phyloP scores from a whole-genome alignment of 2,329 filamentous ascomycete species.

The Lachnum nothofagi region DNA sequence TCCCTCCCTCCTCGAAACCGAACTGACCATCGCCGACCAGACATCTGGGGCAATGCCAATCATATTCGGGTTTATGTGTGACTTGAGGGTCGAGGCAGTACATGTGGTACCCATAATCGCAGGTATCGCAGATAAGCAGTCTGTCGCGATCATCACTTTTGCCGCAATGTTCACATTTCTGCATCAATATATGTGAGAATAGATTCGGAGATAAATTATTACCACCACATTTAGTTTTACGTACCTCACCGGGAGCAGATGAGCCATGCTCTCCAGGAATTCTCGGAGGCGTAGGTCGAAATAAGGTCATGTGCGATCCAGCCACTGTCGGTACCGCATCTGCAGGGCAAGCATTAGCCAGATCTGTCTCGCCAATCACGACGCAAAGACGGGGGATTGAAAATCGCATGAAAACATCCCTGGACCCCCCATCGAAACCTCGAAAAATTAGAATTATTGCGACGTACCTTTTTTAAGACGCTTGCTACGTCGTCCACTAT shows the following conservation, averaged over 20 bases:
- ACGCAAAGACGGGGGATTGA: slow-evolving; percentile 9
- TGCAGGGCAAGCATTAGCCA: slow-evolving; percentile 38
- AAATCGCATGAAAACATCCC: slow-evolving; percentile 20
- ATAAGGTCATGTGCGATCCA: slow-evolving; percentile 93
- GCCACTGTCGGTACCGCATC: slow-evolving; percentile 76
- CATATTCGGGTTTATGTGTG: slow-evolving; percentile 69
- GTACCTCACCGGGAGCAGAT: slow-evolving; percentile 47
- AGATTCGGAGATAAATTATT: slow-evolving; percentile 36
- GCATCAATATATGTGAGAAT: slow-evolving; percentile 31
- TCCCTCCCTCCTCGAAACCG: slow-evolving; percentile 91
- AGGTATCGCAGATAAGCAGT: slow-evolving; percentile 82
- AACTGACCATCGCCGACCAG: slow-evolving; percentile 95
- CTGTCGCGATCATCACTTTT: slow-evolving; percentile 67
- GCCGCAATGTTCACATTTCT: slow-evolving; percentile 83
- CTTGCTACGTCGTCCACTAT: slow-evolving; percentile 78
- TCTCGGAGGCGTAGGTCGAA: slow-evolving; percentile 72
- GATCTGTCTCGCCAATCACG: slow-evolving; percentile 23
- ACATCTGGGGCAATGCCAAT: slow-evolving; percentile 95
- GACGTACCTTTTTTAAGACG: slow-evolving; percentile 76
- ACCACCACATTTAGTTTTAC: slow-evolving; percentile 49
- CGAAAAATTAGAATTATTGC: slow-evolving; percentile 1
- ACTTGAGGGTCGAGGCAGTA: slow-evolving; percentile 84
- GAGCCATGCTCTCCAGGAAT: slow-evolving; percentile 46
- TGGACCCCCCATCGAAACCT: slow-evolving; percentile 13
- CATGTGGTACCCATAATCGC: slow-evolving; percentile 82